Evolutionary conservation across 441 rosid species (phyloP), one percentile per base, ranked within the genome.

Genomic region (Iberis amara): DNA sequence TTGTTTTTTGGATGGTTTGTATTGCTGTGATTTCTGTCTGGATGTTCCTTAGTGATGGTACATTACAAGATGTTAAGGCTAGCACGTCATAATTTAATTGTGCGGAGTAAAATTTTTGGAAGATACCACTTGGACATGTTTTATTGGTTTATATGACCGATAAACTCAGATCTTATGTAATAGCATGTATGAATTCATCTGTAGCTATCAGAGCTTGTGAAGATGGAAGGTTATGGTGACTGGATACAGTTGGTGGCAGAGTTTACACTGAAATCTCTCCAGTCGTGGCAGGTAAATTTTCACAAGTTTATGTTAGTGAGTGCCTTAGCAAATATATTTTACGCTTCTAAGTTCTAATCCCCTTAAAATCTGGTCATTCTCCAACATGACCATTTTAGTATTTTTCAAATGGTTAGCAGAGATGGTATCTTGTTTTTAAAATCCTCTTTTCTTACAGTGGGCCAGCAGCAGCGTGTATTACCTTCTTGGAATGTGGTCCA

Each of bases 391-490:
- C 12, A 5, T 28, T 51, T 61, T 38, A 10, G 55, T 31, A 39
- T 64, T 32, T 41, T 53, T 28, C 35, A 39, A 68, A 52, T 42
- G 26, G 39, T 62, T 62, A 39, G 15, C 39, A 48, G 44, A 40
- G 50, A 48, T 59, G 51, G 44, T 30, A 18, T 18, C 21, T 18
- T 1, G 21, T 18, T 18, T 18, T 1, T 3, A 18, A 18, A 18
- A 18, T 18, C 21, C 21, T 62, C 30, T 44, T 55, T 57, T 62
- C 27, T 48, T 46, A 55, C 64, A 90, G 99, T 94, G 99, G 99
- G 99, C 99, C 66, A 90, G 96, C 76, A 94, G 97, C 79, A 94
- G 98, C 57, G 95, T 94, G 46, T 94, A 90, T 77, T 80, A 85
- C 73, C 95, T 90, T 56, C 68, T 94, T 65, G 99, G 99, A 41